Percentiles rank a stretch among this genome's conserved stretches.
These are phyloP conservation scores for Colletotrichum neosansevieriae DNA, from an alignment of 2,329 filamentous ascomycete genomes.

Conservation along the genomic window DNA sequence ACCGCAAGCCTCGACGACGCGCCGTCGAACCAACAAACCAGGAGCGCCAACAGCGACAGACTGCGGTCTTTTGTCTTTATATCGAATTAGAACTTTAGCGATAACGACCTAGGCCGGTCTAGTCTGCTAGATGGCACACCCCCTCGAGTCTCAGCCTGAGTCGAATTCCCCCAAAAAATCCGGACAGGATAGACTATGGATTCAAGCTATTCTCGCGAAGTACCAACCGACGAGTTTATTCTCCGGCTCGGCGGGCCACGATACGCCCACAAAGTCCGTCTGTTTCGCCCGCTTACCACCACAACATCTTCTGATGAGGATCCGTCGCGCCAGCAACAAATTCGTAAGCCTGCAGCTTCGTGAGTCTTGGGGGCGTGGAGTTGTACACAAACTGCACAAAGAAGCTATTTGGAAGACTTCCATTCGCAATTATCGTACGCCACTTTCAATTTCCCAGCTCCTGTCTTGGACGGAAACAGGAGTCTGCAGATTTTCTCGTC, in stretches of 20 bases:
- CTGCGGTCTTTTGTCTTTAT: constrained; percentile 8
- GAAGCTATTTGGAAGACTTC: constrained; percentile 36
- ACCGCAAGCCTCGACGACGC: constrained; percentile 22
- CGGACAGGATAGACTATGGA: constrained; percentile 2
- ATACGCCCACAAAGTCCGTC: constrained; percentile 2
- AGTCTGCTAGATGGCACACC: constrained; percentile 6
- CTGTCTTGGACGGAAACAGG: constrained; percentile 11
- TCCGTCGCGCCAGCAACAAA: constrained; percentile 8
- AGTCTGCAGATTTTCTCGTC: constrained; percentile 26
- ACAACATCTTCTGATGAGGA: constrained; percentile 11
- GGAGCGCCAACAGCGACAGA: constrained; percentile 21
- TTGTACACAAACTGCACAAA: constrained; percentile 9
- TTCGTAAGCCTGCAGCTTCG: not conserved
- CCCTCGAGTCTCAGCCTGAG: not conserved
- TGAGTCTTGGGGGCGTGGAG: not conserved
- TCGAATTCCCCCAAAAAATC: not conserved
- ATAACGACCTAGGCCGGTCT: not conserved
- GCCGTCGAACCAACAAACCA: constrained; percentile 23
- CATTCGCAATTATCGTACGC: constrained; percentile 27
- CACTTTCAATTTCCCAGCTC: constrained; percentile 14
- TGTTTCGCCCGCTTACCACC: constrained; percentile 21
- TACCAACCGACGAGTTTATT: constrained; percentile 25
- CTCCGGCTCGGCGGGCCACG: constrained; percentile 21
- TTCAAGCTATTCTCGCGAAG: constrained; percentile 9
- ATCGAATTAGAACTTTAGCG: constrained; percentile 18